These are phyloP conservation scores for Suhomyces bokatorum DNA, from an alignment of 1,139 yeast genomes.

Conservation along the genomic window DNA sequence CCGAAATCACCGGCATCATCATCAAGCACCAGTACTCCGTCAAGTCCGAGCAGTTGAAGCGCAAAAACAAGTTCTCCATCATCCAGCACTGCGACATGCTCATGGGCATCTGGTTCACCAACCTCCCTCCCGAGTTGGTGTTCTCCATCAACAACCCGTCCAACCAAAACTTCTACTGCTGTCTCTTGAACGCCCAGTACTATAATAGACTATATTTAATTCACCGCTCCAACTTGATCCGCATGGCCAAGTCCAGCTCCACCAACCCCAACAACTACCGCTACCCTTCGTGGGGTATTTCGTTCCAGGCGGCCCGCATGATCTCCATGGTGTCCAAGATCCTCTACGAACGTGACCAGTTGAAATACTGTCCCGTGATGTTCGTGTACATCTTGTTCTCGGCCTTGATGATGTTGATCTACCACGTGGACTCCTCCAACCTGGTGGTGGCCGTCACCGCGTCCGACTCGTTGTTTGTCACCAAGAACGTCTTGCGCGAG, in stretches of 20 bases:
- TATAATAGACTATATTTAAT: slow-evolving; percentile 70
- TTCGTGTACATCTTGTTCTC: slow-evolving; percentile 61
- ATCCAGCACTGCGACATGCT: slow-evolving; percentile 75
- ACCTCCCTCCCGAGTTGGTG: slow-evolving; percentile 63
- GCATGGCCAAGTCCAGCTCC: slow-evolving; percentile 47
- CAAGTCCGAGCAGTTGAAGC: slow-evolving; percentile 57
- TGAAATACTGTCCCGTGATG: slow-evolving; percentile 57
- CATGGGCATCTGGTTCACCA: slow-evolving; percentile 77
- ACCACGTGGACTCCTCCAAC: slow-evolving; percentile 67
- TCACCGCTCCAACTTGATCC: slow-evolving; percentile 68
- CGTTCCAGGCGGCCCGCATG: slow-evolving; percentile 84
- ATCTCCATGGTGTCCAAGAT: slow-evolving; percentile 67
- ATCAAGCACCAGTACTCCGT: slow-evolving; percentile 72
- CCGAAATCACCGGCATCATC: slow-evolving; percentile 74
- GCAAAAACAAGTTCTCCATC: slow-evolving; percentile 53
- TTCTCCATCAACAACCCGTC: slow-evolving; percentile 59
- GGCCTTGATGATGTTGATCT: slow-evolving; percentile 71
- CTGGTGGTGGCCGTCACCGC: slow-evolving; percentile 61
- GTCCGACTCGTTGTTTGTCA: slow-evolving; percentile 53
- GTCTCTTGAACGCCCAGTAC: slow-evolving; percentile 68
- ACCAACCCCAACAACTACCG: slow-evolving; percentile 51
- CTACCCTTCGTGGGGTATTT: slow-evolving; percentile 82
- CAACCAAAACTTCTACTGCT: slow-evolving; percentile 57
- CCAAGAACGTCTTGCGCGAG: slow-evolving; percentile 53
- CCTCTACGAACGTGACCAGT: slow-evolving; percentile 51